Evolutionary conservation across 164 flowering plant genomes (phyloP), one percentile per base, ranked within the genome.

Genomic region (Stephania yunnanensis): DNA sequence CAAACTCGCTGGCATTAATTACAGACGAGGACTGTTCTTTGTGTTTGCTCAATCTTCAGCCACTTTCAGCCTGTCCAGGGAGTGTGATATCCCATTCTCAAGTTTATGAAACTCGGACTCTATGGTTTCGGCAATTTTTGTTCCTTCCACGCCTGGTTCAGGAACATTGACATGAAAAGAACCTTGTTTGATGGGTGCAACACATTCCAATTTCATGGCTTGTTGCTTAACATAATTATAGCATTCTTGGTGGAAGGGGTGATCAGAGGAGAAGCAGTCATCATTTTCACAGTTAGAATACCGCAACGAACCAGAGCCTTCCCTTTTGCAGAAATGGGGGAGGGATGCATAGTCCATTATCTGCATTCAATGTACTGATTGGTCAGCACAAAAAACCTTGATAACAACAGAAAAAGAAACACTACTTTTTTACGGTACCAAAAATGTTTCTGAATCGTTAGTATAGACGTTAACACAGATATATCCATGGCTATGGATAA

Each of bases 131-230:
- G 88, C 95, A 70, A 93, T 86, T 69, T 80, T 83, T 1, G 83
- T 71, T 17, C 82, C 90, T 76, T 89, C 91, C 13, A 81, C 72
- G 65, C 84, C 83, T 17, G 90, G 85, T 68, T 87, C 89, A 9
- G 95, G 98, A 11, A 89, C 46, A 78, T 77, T 80, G 15, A 91
- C 97, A 74, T 93, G 98, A 71, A 93, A 86, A 71, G 97, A 90
- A 0, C 94, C 91, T 46, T 90, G 92, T 76, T 86, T 87, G 36
- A 80, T 68, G 12, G 88, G 93, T 50, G 48, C 76, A 46, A 25
- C 73, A n/a, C 79, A 75, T 76, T 77, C 80, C 10, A 30, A 10
- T 15, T 22, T 77, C 70, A 30, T 25, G 12, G 87, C 72, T 80
- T 89, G 92, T 79, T 89, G 82, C 80, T 85, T 88, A 55, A 87